Base-by-base conservation (phyloP, 108 stramenopile genomes). In the Mediolabrus comicus region DNA sequence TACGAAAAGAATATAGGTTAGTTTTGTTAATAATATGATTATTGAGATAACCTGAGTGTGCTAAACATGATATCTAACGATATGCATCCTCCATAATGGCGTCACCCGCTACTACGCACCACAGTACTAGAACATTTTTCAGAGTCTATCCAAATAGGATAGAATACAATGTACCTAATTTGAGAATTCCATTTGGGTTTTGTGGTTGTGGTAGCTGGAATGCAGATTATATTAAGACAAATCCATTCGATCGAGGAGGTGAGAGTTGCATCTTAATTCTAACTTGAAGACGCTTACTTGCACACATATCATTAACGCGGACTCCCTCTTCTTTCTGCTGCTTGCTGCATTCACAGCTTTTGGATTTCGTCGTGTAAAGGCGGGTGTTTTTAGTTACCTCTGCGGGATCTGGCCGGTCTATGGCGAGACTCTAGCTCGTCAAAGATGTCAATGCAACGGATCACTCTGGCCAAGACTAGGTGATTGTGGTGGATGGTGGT, bases 401-500 rank as follows among this genome's bases (percentile, higher is more conserved):
- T 77, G 66, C 53, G 59, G 72, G 41, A 49, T 69, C 3, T 85
- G 63, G 62, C 81, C 81, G 17, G 70, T 82, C 12, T 85, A 57
- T 68, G 84, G 84, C 3, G 84, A 68, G 10, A 69, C 59, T 34
- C 65, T 85, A 19, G 84, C 81, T 14, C 33, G 84, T 10, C 84
- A 85, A 57, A 17, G 84, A 22, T 85, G 84, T 62, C 80, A 75
- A 24, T 85, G 84, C 66, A 85, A 85, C 67, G 84, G 84, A 28
- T 63, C 77, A 17, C 46, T 75, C 4, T 85, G 84, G 81, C 74
- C 71, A 33, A 53, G 83, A 17, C 35, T 78, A 52, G 65, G 73
- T 41, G 83, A 80, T 55, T 84, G 83, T 59, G 74, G 75, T 63
- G 76, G 76, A 2, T 84, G 83, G 80, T 84, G 83, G 83, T 84